Conservation (phyloP, 1,284 basidiomycete genomes). For the Sphaerobolus stellatus region DNA sequence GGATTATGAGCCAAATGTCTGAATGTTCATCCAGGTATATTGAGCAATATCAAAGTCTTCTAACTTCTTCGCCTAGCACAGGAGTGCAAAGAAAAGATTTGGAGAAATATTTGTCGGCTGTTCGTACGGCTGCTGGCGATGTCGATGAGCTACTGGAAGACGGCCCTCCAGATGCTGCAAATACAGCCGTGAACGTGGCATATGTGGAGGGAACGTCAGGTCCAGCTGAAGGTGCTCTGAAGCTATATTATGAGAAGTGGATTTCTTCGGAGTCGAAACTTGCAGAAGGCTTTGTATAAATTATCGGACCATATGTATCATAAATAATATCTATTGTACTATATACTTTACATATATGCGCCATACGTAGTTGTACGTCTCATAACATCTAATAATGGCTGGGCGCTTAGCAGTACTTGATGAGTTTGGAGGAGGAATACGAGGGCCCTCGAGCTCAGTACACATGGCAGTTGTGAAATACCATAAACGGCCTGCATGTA, state of each 20-base stretch:
- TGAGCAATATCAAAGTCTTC: slow-evolving; percentile 35
- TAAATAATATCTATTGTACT: too few species aligned
- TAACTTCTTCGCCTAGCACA: slow-evolving; percentile 25
- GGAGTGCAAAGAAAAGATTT: slow-evolving; percentile 8
- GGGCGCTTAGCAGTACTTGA: too few species aligned
- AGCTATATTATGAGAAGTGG: slow-evolving; percentile 9
- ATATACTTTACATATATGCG: too few species aligned
- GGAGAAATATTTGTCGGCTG: slow-evolving; percentile 4
- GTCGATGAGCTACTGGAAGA: background rate
- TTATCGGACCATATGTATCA: too few species aligned
- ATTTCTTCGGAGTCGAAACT: background rate
- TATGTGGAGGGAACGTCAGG: slow-evolving; percentile 3
- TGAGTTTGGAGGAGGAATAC: too few species aligned
- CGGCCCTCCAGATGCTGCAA: background rate
- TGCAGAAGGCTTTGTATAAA: background rate
- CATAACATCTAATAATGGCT: too few species aligned
- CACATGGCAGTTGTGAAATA: too few species aligned
- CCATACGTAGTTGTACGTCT: too few species aligned
- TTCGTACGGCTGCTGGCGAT: slow-evolving; percentile 3
- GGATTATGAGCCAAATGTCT: slow-evolving; percentile 1
- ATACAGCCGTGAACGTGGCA: slow-evolving; percentile 2
- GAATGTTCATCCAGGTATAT: slow-evolving; percentile 29
- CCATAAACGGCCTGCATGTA: too few species aligned
- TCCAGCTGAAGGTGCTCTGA: background rate
- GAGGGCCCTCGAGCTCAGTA: too few species aligned